phyloP scores from a whole-genome alignment of 1,284 basidiomycete genomes.

The Coniferiporia sulphurascens region DNA sequence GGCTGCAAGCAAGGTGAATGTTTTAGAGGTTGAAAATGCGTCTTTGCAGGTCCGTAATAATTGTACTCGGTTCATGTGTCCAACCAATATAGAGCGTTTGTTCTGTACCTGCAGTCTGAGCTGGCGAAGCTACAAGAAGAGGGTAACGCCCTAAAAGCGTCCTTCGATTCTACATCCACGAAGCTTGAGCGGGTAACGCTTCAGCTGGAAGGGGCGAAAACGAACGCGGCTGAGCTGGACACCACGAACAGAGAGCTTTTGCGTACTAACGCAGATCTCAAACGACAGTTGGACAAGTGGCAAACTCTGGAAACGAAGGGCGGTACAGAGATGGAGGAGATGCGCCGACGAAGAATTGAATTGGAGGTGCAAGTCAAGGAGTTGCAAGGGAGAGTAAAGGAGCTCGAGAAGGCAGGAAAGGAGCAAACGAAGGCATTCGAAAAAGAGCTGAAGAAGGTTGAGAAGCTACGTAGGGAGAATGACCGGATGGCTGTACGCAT shows the following conservation, averaged over 20 bases:
- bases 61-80: slow-evolving; percentile 27
- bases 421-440: slow-evolving; percentile 30
- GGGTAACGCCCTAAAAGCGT: slow-evolving; percentile 42
- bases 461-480: slow-evolving; percentile 37
- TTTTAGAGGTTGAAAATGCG: slow-evolving; percentile 6
- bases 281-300: slow-evolving; percentile 64
- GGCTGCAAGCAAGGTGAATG: not conserved
- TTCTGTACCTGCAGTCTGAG: slow-evolving; percentile 27
- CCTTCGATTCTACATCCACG: slow-evolving; percentile 40
- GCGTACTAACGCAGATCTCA: slow-evolving; percentile 48
- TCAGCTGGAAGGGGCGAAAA: slow-evolving; percentile 51
- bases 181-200: slow-evolving; percentile 53
- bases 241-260: slow-evolving; percentile 51
- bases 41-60: slow-evolving; percentile 8
- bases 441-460: slow-evolving; percentile 38
- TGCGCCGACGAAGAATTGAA: slow-evolving; percentile 49
- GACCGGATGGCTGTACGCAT: slow-evolving; percentile 11
- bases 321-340: slow-evolving; percentile 48
- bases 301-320: slow-evolving; percentile 59
- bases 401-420: slow-evolving; percentile 31
- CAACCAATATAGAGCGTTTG: slow-evolving; percentile 13
- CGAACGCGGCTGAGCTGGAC: slow-evolving; percentile 50
- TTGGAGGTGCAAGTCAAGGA: slow-evolving; percentile 52
- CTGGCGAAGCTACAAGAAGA: slow-evolving; percentile 40
- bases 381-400: slow-evolving; percentile 40